Percentiles rank a stretch among this genome's conserved stretches.
These are phyloP conservation scores for Suillus cothurnatus DNA, from an alignment of 768 basidiomycete species.

Conservation along the genomic window DNA sequence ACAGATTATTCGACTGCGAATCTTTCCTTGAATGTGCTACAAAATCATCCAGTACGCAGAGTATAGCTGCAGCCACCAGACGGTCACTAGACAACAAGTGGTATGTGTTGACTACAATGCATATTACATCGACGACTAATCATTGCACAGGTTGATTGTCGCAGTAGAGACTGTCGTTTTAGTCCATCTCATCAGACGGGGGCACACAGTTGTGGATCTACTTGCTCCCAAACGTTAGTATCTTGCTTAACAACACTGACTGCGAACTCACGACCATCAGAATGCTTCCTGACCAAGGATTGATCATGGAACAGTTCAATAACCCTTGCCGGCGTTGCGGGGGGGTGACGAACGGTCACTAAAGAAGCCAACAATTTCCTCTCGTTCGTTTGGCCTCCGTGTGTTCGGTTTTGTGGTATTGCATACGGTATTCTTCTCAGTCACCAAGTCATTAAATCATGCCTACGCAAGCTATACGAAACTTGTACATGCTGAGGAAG, in stretches of 20 bases:
- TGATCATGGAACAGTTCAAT: slow-evolving; percentile 25
- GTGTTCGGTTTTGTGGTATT: neutral
- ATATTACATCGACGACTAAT: neutral
- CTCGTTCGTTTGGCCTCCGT: neutral
- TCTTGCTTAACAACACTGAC: neutral
- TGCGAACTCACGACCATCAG: slow-evolving; percentile 19
- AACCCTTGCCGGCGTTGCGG: slow-evolving; percentile 21
- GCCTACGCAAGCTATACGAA: neutral
- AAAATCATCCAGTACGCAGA: slow-evolving; percentile 35
- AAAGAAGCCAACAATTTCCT: slow-evolving; percentile 4
- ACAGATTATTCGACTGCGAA: neutral
- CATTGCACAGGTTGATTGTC: slow-evolving; percentile 50
- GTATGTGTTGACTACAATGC: slow-evolving; percentile 25
- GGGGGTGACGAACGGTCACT: slow-evolving; percentile 28
- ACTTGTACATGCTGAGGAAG: neutral
- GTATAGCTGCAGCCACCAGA: slow-evolving; percentile 36
- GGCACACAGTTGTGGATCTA: slow-evolving; percentile 39
- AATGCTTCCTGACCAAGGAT: slow-evolving; percentile 29
- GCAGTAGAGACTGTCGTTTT: slow-evolving; percentile 37
- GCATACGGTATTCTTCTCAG: neutral
- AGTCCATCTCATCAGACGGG: slow-evolving; percentile 38
- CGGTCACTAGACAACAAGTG: slow-evolving; percentile 33
- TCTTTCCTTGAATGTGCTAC: slow-evolving; percentile 34
- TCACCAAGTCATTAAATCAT: neutral
- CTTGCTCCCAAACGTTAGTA: slow-evolving; percentile 42